A percentile compares a stretch with the other conserved stretches of the same genome.
phyloP scores from a whole-genome alignment of 179 eudicot genomes.

The Actinidia chinensis region DNA sequence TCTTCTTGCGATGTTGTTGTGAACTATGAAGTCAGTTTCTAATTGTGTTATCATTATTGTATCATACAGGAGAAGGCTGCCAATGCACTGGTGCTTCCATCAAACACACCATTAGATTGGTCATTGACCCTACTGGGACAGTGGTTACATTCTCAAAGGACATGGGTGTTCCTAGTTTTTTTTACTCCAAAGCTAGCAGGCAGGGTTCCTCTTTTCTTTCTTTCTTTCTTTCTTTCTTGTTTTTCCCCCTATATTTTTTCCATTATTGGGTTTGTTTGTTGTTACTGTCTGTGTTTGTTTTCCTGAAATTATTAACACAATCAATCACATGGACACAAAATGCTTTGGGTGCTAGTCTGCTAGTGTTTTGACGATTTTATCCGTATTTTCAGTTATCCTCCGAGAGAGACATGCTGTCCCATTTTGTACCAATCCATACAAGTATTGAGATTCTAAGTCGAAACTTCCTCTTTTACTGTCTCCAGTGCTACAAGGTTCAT shows the following conservation, averaged over 20 bases:
- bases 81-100: constrained; percentile 56
- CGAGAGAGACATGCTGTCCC: constrained; percentile 93
- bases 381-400: constrained; percentile 70
- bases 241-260: not conserved
- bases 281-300: not conserved
- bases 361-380: not conserved
- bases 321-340: not conserved
- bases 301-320: not conserved
- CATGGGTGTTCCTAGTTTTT: constrained; percentile 73
- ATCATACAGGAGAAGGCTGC: constrained; percentile 74
- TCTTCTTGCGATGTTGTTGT: not conserved
- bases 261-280: not conserved
- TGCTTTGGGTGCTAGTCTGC: not conserved
- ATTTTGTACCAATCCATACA: constrained; percentile 73
- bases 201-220: constrained; percentile 14
- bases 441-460: constrained; percentile 87
- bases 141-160: constrained; percentile 77
- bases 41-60: constrained; percentile 14
- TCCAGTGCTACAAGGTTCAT: constrained; percentile 89
- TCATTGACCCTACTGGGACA: constrained; percentile 79
- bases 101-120: constrained; percentile 65
- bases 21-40: not conserved
- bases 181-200: constrained; percentile 65
- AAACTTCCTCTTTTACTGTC: constrained; percentile 90
- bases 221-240: not conserved